These are phyloP conservation scores for Xylariaceae sp. DNA, from an alignment of 2,329 filamentous ascomycete species.

Conservation along the genomic window DNA sequence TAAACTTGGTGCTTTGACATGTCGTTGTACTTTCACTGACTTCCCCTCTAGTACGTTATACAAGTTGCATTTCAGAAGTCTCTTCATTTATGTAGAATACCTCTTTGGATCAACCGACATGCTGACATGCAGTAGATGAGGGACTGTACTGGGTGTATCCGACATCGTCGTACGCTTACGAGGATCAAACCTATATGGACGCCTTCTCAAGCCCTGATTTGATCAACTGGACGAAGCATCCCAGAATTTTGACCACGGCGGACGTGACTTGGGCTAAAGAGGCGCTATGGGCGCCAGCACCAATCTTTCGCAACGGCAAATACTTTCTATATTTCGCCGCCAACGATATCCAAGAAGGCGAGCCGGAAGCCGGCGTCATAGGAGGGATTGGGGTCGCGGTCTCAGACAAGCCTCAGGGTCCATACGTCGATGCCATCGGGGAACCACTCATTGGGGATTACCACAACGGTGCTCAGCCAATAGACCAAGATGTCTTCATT, in stretches of 20 bases:
- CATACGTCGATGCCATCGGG: conserved; percentile 38
- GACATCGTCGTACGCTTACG: conserved; percentile 39
- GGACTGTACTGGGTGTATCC: conserved; percentile 44
- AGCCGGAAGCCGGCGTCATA: conserved; percentile 22
- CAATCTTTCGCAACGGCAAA: conserved; percentile 36
- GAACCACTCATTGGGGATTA: conserved; percentile 38
- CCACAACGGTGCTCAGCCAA: conserved; percentile 43
- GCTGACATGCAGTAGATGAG: too few species aligned
- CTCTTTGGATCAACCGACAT: too few species aligned
- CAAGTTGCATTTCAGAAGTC: too few species aligned
- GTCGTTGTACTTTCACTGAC: too few species aligned
- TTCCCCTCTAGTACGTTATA: too few species aligned
- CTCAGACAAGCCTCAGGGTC: conserved; percentile 32
- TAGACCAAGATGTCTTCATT: conserved; percentile 41
- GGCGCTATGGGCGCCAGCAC: conserved; percentile 45
- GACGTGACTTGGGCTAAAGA: conserved; percentile 39
- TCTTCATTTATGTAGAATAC: too few species aligned
- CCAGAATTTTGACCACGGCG: conserved; percentile 36
- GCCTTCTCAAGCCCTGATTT: conserved; percentile 47
- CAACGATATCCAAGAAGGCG: conserved; percentile 38
- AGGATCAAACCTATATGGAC: conserved; percentile 45
- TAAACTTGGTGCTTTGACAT: too few species aligned
- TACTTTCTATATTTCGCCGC: conserved; percentile 49
- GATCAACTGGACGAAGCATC: conserved; percentile 43
- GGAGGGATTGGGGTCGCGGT: conserved; percentile 39